phyloP scores from a whole-genome alignment of 768 basidiomycete genomes.

The Leccinum subgranulosum region DNA sequence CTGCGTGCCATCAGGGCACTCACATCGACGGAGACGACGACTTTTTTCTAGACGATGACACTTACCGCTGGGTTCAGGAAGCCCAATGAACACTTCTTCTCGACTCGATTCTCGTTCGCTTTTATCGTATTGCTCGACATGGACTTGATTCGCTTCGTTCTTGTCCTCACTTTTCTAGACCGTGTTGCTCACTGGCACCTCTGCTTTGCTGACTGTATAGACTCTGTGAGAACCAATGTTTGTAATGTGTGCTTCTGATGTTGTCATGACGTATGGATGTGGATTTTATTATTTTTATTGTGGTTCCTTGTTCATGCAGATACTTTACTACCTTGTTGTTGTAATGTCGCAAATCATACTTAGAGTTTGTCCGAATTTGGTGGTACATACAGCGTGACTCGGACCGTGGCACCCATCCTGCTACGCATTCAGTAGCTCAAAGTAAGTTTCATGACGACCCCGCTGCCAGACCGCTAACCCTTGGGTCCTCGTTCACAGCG shows the following conservation, averaged over 20 bases:
- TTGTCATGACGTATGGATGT: background rate
- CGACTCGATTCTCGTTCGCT: background rate
- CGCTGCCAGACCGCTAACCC: background rate
- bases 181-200: conserved; percentile 16
- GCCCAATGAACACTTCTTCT: conserved; percentile 2
- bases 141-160: conserved; percentile 12
- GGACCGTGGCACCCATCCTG: too few species aligned
- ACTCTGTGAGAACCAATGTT: conserved; percentile 3
- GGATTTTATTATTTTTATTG: background rate
- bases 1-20: conserved; percentile 64
- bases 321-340: too few species aligned
- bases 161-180: background rate
- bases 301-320: too few species aligned
- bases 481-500: background rate
- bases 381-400: too few species aligned
- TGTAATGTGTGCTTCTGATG: background rate
- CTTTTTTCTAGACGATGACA: conserved; percentile 52
- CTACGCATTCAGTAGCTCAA: background rate
- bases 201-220: conserved; percentile 13
- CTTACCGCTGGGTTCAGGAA: conserved; percentile 31
- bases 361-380: too few species aligned
- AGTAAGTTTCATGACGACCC: background rate
- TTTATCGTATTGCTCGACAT: background rate
- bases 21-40: conserved; percentile 55
- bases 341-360: too few species aligned